These are phyloP conservation scores for Aegilops tauschii DNA, from an alignment of 176 grass and related monocot genomes.

Conservation along the genomic window DNA sequence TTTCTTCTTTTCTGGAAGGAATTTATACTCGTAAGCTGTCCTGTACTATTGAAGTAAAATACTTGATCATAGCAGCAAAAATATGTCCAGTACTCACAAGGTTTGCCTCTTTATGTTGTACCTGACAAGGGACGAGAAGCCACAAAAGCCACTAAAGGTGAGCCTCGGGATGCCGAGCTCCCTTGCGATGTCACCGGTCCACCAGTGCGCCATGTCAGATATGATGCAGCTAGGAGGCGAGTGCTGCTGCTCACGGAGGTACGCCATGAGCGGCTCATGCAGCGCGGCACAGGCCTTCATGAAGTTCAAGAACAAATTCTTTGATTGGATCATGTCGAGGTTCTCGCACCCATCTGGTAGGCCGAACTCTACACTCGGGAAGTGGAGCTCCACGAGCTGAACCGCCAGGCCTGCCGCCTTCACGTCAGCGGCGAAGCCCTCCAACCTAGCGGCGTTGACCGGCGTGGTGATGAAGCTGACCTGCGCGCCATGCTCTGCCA, in stretches of 20 bases:
- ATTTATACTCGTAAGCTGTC: neutral
- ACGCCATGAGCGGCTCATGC: slow-evolving; percentile 28
- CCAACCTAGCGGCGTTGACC: slow-evolving; percentile 46
- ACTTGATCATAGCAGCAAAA: neutral
- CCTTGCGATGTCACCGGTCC: slow-evolving; percentile 55
- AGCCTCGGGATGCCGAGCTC: slow-evolving; percentile 58
- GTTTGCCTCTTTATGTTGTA: neutral
- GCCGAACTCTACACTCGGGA: slow-evolving; percentile 44
- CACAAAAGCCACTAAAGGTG: slow-evolving; percentile 42
- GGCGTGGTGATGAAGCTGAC: slow-evolving; percentile 72
- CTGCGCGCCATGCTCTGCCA: slow-evolving; percentile 45
- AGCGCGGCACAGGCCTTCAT: slow-evolving; percentile 44
- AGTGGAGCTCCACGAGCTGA: slow-evolving; percentile 41
- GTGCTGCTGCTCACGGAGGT: slow-evolving; percentile 29
- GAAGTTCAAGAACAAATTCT: slow-evolving; percentile 30
- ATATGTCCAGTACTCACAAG: neutral
- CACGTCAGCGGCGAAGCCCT: neutral
- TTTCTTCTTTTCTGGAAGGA: neutral
- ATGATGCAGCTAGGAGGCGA: slow-evolving; percentile 58
- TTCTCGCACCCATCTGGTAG: slow-evolving; percentile 65
- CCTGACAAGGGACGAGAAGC: slow-evolving; percentile 48
- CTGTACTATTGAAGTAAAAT: neutral
- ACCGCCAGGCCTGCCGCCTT: slow-evolving; percentile 19
- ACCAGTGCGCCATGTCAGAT: slow-evolving; percentile 43
- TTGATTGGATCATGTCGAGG: slow-evolving; percentile 36